Evolutionary conservation across 1,284 basidiomycete genomes (phyloP).

Genomic region (Bjerkandera adusta): DNA sequence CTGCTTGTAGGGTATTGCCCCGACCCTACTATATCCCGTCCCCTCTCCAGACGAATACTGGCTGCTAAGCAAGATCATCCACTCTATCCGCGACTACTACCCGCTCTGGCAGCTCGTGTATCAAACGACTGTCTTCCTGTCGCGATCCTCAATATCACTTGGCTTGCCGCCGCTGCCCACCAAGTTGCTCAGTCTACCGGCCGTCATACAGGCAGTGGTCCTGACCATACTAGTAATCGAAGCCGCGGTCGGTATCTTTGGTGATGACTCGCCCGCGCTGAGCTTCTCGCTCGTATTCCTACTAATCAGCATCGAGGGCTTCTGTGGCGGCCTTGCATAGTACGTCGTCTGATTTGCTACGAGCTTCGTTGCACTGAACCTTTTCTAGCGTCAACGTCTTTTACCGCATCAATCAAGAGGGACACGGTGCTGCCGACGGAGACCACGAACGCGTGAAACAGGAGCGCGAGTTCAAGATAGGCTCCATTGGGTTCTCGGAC

Average conservation of each 20-base stretch:
- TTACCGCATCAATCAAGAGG: constrained; percentile 80
- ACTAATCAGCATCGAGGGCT: constrained; percentile 82
- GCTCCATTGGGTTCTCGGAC: constrained; percentile 80
- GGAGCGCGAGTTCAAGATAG: constrained; percentile 87
- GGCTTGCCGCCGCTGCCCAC: constrained; percentile 83
- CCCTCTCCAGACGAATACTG: constrained; percentile 60
- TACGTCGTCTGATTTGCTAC: constrained; percentile 37
- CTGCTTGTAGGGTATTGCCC: constrained; percentile 70
- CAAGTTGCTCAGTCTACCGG: constrained; percentile 70
- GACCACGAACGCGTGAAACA: constrained; percentile 61
- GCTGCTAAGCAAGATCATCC: constrained; percentile 75
- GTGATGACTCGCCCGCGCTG: constrained; percentile 45
- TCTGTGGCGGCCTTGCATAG: constrained; percentile 94
- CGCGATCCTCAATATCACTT: constrained; percentile 88
- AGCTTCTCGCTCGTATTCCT: constrained; percentile 70
- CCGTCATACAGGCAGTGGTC: constrained; percentile 66
- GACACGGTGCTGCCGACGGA: constrained; percentile 35
- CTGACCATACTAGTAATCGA: constrained; percentile 62
- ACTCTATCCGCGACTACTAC: constrained; percentile 90
- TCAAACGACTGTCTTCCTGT: constrained; percentile 94
- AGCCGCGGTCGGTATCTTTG: constrained; percentile 65
- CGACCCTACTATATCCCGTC: constrained; percentile 88
- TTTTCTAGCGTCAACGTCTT: constrained; percentile 80
- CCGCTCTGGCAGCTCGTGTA: constrained; percentile 91
- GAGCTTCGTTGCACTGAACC: constrained; percentile 1